phyloP scores from a whole-genome alignment of 2,329 filamentous ascomycete genomes.

The Reticulascus tulasneorum region DNA sequence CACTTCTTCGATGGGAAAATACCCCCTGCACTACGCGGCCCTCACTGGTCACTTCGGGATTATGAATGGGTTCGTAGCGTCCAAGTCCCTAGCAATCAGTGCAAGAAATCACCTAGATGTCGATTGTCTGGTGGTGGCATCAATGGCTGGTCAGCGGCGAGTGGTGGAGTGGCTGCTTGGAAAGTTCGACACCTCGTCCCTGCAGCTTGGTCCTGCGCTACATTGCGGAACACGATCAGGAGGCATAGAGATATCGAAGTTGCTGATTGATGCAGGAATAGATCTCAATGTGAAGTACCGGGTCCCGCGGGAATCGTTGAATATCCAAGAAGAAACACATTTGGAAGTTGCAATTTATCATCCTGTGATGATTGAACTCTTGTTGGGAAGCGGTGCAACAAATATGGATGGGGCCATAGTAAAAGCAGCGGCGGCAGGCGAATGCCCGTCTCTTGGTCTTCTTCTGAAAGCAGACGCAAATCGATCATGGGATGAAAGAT shows the following conservation, averaged over 20 bases:
- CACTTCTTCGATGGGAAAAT: background rate
- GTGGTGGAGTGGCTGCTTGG: background rate
- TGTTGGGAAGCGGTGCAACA: background rate
- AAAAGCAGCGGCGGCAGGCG: background rate
- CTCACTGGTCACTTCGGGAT: fast-evolving
- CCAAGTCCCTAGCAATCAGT: background rate
- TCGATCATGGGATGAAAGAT: background rate
- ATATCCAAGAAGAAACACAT: too few relatives aligned
- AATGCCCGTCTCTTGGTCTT: background rate
- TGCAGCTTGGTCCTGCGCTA: background rate
- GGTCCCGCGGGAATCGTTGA: background rate
- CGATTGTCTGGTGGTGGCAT: background rate
- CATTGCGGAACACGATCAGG: background rate
- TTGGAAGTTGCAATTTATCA: background rate
- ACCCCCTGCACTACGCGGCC: conserved; percentile 1
- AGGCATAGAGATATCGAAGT: background rate
- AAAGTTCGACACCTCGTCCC: background rate
- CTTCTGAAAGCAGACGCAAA: background rate
- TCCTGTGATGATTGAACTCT: background rate
- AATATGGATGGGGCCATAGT: background rate
- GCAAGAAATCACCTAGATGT: background rate
- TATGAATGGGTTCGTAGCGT: background rate
- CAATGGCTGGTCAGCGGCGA: fast-evolving
- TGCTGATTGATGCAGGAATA: background rate
- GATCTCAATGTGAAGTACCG: background rate